phyloP scores from a whole-genome alignment of 179 eudicot species.

The Beta lomatogona region DNA sequence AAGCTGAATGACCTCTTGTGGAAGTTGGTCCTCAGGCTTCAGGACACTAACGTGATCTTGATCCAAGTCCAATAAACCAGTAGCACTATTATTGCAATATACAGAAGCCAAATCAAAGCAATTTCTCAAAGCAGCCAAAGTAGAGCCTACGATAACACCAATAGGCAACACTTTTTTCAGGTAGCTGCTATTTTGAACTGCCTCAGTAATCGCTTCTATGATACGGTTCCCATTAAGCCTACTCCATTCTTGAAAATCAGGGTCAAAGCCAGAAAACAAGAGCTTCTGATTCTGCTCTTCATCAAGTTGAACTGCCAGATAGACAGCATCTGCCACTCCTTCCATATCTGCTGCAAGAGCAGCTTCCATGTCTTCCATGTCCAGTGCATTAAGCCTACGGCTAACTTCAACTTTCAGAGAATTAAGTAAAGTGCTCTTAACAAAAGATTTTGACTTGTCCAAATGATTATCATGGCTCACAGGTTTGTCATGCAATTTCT shows the following conservation, averaged over 20 bases:
- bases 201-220: conserved; percentile 53
- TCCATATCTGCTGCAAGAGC: conserved; percentile 61
- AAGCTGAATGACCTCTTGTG: conserved; percentile 32
- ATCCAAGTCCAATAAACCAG: conserved; percentile 35
- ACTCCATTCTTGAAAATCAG: conserved; percentile 32
- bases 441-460: conserved; percentile 34
- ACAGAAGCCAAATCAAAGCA: conserved; percentile 40
- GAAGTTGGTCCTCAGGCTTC: conserved; percentile 30
- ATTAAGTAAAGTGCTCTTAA: conserved; percentile 53
- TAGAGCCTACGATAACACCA: conserved; percentile 85
- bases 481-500: conserved; percentile 25
- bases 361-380: conserved; percentile 52
- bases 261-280: conserved; percentile 34
- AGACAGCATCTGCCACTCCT: conserved; percentile 59
- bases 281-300: conserved; percentile 30
- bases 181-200: conserved; percentile 58
- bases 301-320: conserved; percentile 45
- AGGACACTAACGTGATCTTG: conserved; percentile 21
- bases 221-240: conserved; percentile 51
- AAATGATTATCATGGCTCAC: conserved; percentile 26
- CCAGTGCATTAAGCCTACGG: conserved; percentile 59
- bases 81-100: conserved; percentile 19
- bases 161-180: conserved; percentile 73
- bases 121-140: conserved; percentile 82
- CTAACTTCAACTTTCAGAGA: conserved; percentile 70